Evolutionary conservation across 768 basidiomycete genomes (phyloP).

Genomic region (Rhizopogon vulgaris): DNA sequence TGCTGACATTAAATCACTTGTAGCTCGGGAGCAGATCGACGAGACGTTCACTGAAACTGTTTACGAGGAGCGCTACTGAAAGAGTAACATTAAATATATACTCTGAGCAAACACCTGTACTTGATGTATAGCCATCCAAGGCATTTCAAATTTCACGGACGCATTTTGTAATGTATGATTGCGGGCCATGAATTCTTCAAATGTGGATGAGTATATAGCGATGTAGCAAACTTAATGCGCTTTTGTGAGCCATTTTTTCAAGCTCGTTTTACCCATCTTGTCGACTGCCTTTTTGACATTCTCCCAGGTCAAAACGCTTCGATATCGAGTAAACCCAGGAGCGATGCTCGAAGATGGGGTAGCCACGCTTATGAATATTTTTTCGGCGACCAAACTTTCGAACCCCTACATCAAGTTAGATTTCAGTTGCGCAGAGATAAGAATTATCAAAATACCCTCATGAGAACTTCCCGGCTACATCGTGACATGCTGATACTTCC

Average conservation of each 20-base stretch:
- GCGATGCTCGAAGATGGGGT: conserved; percentile 44
- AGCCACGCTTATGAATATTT: conserved; percentile 49
- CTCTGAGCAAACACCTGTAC: neutral
- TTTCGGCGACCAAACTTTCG: conserved; percentile 53
- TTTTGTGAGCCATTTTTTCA: conserved; percentile 76
- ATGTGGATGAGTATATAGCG: neutral
- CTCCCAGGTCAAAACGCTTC: conserved; percentile 55
- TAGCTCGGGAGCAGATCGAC: neutral
- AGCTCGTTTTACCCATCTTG: conserved; percentile 55
- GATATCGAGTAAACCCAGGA: conserved; percentile 72
- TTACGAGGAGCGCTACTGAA: neutral
- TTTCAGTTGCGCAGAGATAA: neutral
- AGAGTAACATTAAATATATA: neutral
- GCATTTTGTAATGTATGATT: too few relatives aligned
- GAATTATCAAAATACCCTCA: conserved; percentile 45
- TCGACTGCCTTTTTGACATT: conserved; percentile 67
- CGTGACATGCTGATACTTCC: conserved; percentile 71
- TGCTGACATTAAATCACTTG: neutral
- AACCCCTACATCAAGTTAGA: conserved; percentile 53
- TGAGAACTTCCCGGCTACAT: conserved; percentile 57
- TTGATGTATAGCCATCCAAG: neutral
- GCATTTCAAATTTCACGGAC: neutral
- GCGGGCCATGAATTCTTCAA: too few relatives aligned
- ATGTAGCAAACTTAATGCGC: conserved; percentile 28
- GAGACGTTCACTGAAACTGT: neutral